Conservation (phyloP, 331 rosid species). For the Quercus lobata region DNA sequence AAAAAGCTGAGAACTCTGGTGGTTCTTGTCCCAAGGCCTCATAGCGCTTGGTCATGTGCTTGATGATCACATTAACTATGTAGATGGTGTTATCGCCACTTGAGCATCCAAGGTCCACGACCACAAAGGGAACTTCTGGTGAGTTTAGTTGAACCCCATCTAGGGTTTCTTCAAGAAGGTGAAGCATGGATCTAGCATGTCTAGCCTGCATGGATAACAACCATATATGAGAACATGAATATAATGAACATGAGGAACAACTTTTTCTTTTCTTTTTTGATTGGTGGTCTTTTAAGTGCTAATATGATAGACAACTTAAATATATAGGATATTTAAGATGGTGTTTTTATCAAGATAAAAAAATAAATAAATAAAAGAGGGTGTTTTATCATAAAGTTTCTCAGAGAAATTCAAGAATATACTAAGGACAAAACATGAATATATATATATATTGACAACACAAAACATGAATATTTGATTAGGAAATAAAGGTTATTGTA, state of each 20-base stretch:
- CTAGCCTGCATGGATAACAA: slow-evolving; percentile 46
- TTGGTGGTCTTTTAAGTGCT: too few species aligned
- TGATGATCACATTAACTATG: slow-evolving; percentile 68
- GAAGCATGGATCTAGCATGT: slow-evolving; percentile 89
- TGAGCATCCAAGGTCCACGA: slow-evolving; percentile 90
- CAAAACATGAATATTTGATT: background rate
- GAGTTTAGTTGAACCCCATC: slow-evolving; percentile 53
- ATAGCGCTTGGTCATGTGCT: slow-evolving; percentile 74
- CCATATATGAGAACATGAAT: background rate
- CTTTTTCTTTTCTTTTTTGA: too few species aligned
- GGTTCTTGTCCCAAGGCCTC: slow-evolving; percentile 50
- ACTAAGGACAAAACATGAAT: background rate
- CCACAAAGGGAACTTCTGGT: slow-evolving; percentile 54
- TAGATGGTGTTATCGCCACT: slow-evolving; percentile 84
- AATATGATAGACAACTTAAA: too few species aligned
- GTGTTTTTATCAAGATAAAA: too few species aligned
- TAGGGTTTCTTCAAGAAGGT: slow-evolving; percentile 74
- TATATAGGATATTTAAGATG: too few species aligned
- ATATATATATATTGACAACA: too few species aligned
- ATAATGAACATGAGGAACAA: background rate
- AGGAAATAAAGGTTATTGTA: background rate
- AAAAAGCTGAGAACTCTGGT: slow-evolving; percentile 90
- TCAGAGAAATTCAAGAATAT: background rate
- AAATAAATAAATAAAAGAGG: too few species aligned
- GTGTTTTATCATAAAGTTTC: background rate